Evolutionary conservation across 202 grass and related monocot species (phyloP).

Genomic region (Cymbopogon flexuosus): DNA sequence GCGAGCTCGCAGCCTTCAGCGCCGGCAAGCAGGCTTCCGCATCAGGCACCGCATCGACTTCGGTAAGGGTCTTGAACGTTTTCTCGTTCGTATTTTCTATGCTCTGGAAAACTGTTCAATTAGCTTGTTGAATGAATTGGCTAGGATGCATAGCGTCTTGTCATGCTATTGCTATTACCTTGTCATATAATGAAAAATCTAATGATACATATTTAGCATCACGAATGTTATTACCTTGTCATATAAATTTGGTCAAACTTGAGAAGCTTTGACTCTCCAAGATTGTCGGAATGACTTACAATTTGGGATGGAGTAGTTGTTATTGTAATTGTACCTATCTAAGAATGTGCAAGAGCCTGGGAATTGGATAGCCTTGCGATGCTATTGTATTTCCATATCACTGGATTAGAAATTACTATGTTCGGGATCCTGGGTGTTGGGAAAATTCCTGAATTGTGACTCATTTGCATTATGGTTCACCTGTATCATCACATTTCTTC

Average conservation of each 20-base stretch:
- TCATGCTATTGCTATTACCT: too few relatives aligned
- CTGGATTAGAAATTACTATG: neutral
- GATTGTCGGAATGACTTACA: too few relatives aligned
- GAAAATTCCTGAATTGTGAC: neutral
- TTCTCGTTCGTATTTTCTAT: neutral
- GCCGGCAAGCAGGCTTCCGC: constrained; percentile 12
- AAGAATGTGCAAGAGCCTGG: neutral
- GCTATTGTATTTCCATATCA: neutral
- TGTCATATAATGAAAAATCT: too few relatives aligned
- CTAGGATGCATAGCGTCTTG: neutral
- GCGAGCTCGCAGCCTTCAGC: constrained; percentile 43
- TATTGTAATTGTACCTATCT: neutral
- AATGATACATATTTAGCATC: too few relatives aligned
- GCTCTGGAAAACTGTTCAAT: neutral
- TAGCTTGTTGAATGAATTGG: neutral
- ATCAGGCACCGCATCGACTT: constrained; percentile 16
- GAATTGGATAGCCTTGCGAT: neutral
- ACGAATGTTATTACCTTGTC: too few relatives aligned
- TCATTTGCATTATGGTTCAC: neutral
- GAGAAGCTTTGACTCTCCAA: too few relatives aligned
- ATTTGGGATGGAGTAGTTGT: too few relatives aligned
- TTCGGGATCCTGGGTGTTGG: neutral
- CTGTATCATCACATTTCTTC: neutral
- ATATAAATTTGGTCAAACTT: too few relatives aligned
- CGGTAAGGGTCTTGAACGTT: constrained; percentile 21